Conservation (phyloP, 805 yeast species). For the Kregervanrija pseudodelftensis region DNA sequence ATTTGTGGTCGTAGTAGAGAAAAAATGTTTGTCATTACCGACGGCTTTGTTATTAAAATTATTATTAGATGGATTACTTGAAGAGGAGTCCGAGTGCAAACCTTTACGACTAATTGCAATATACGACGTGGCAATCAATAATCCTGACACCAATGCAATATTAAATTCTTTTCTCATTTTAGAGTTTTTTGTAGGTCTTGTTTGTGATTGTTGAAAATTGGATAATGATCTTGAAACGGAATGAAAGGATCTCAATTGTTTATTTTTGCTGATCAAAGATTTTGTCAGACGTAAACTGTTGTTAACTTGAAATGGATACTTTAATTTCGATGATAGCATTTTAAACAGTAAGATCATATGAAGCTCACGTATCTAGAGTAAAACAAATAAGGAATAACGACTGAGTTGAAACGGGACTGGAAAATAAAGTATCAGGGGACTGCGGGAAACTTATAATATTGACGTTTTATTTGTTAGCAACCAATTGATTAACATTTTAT, state of each 20-base stretch:
- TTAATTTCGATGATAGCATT: too few relatives aligned
- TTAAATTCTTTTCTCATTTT: constrained; percentile 26
- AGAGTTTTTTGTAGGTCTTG: constrained; percentile 4
- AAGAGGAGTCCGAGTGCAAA: constrained; percentile 24
- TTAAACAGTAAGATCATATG: too few relatives aligned
- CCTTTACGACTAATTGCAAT: constrained; percentile 23
- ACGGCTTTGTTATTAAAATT: constrained; percentile 4
- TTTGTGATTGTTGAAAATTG: constrained; percentile 4
- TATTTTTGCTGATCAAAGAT: constrained; percentile 8
- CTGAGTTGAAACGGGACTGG: too few relatives aligned
- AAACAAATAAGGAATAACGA: too few relatives aligned
- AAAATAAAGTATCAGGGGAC: too few relatives aligned
- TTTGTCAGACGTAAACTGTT: neutral
- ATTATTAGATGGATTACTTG: neutral
- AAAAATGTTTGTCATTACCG: constrained; percentile 15
- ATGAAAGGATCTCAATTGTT: constrained; percentile 10
- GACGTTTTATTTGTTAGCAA: too few relatives aligned
- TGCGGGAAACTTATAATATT: too few relatives aligned
- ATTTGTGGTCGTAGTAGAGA: constrained; percentile 27
- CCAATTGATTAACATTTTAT: too few relatives aligned
- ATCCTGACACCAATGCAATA: constrained; percentile 26
- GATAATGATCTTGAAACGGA: constrained; percentile 5
- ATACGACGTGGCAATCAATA: constrained; percentile 28
- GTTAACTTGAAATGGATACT: too few relatives aligned
- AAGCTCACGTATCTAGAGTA: too few relatives aligned